Conservation (phyloP, 148 eudicot genomes). For the Selenicereus undatus region DNA sequence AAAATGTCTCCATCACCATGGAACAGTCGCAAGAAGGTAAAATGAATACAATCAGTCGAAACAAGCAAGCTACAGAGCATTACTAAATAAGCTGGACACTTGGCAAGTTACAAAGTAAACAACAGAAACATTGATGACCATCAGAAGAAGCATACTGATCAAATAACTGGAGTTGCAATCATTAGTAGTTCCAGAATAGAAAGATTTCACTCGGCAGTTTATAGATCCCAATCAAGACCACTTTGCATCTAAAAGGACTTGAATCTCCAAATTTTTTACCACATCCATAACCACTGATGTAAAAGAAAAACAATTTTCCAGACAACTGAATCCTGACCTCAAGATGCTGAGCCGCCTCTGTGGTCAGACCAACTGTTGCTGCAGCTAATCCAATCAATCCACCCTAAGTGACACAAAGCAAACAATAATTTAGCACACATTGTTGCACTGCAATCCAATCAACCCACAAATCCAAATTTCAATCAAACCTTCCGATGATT, state of each 20-base stretch:
- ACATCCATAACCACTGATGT: not conserved
- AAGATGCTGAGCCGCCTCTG: conserved; percentile 92
- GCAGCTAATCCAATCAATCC: conserved; percentile 99
- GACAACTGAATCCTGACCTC: conserved; percentile 45
- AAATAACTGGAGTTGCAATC: not conserved
- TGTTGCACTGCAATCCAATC: not conserved
- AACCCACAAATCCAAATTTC: not conserved
- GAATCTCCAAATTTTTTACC: not conserved
- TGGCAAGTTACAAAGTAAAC: not conserved
- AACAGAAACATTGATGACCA: not conserved
- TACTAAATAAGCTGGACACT: not conserved
- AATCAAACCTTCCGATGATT: conserved; percentile 74
- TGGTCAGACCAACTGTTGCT: conserved; percentile 86
- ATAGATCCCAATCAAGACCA: not conserved
- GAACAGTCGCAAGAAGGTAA: not conserved
- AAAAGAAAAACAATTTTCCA: not conserved
- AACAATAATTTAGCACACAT: conserved; percentile 8
- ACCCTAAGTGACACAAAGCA: conserved; percentile 48
- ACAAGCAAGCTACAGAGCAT: not conserved
- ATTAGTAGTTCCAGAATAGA: not conserved
- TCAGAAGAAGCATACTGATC: not conserved
- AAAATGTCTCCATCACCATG: not conserved
- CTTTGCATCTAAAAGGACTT: not conserved
- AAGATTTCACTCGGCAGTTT: not conserved
- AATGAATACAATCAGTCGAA: not conserved